A percentile compares a stretch with the other conserved stretches of the same genome.
These are phyloP conservation scores for Hippophae gyantsensis DNA, from an alignment of 306 rosid species.

Conservation along the genomic window DNA sequence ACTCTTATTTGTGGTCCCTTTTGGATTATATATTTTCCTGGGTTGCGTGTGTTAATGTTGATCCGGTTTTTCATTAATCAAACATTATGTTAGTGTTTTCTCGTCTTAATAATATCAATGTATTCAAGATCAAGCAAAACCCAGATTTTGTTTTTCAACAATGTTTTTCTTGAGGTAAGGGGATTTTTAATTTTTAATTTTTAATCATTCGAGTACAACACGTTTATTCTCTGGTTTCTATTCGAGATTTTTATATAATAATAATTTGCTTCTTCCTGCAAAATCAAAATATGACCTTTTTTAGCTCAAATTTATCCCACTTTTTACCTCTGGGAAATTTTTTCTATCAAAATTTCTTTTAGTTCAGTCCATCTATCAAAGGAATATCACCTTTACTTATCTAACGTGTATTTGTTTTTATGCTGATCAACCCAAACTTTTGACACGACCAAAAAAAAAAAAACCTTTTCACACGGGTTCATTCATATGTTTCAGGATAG, in stretches of 20 bases:
- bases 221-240: not conserved
- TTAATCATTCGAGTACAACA: too few species aligned
- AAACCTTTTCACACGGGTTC: conserved; percentile 10
- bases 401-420: not conserved
- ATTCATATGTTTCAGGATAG: conserved; percentile 47
- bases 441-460: not conserved
- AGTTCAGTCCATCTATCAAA: conserved; percentile 1
- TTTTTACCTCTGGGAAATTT: not conserved
- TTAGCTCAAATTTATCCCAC: conserved; percentile 9
- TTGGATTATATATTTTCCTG: conserved; percentile 19
- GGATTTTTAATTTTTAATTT: too few species aligned
- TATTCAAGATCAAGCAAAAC: conserved; percentile 28
- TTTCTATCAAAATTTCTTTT: not conserved
- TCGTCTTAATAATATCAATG: conserved; percentile 13
- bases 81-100: conserved; percentile 5
- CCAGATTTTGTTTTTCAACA: conserved; percentile 7
- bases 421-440: not conserved
- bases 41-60: conserved; percentile 39
- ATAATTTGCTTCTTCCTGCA: conserved; percentile 6
- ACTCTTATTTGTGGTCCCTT: not conserved
- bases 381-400: not conserved
- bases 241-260: conserved; percentile 5
- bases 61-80: conserved; percentile 30
- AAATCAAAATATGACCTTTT: conserved; percentile 7
- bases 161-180: not conserved